Percentiles rank a stretch among this genome's conserved stretches.
phyloP scores from a whole-genome alignment of 2,329 filamentous ascomycete species.

The Aspergillus candidus region DNA sequence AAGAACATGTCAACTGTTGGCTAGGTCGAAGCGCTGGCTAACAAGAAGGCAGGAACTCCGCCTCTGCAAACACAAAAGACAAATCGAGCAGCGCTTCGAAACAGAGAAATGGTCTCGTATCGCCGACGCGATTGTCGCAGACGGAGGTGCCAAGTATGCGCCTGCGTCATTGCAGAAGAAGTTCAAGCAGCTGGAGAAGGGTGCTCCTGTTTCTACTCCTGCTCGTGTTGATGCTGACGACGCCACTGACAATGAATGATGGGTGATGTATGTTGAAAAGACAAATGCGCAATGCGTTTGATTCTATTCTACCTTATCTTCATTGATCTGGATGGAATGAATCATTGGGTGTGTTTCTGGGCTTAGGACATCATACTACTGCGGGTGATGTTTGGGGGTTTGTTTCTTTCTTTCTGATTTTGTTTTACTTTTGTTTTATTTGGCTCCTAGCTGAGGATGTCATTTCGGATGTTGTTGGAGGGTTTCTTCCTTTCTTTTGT shows the following conservation, averaged over 20 bases:
- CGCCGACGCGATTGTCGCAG: conserved; percentile 24
- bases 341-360: too few species aligned
- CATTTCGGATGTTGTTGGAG: neutral
- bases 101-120: conserved; percentile 36
- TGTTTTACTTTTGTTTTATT: too few species aligned
- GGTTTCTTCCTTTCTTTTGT: too few species aligned
- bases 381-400: too few species aligned
- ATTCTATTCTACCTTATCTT: too few species aligned
- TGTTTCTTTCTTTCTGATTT: too few species aligned
- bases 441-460: neutral
- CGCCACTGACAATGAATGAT: neutral
- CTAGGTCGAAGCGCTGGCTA: neutral
- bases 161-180: conserved; percentile 31
- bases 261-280: neutral
- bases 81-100: conserved; percentile 36
- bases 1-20: too few species aligned
- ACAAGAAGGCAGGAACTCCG: conserved; percentile 17
- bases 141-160: conserved; percentile 30
- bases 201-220: neutral
- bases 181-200: conserved; percentile 35
- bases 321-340: too few species aligned
- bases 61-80: conserved; percentile 32
- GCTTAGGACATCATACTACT: too few species aligned
- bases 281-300: too few species aligned
- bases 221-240: too few species aligned